Evolutionary conservation across 139 green algal species (phyloP), one percentile per base, ranked within the genome.

Genomic region (Pleodorina starrii): DNA sequence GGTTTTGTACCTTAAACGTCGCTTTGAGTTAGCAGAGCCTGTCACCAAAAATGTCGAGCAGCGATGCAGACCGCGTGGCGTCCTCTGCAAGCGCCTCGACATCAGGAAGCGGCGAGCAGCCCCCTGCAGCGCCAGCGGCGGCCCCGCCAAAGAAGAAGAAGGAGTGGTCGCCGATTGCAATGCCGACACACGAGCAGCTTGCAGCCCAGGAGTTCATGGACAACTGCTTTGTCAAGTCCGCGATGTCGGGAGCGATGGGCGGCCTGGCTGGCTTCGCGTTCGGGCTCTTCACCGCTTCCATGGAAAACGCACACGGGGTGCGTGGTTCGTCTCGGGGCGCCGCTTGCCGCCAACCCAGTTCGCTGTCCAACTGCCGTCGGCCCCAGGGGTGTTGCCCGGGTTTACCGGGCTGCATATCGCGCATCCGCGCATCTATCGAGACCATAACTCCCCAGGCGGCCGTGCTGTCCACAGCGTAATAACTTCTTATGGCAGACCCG

Each of bases 181-280:
- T 97, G 69, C 96, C 96, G 7, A 95, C 92, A 2, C 72, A 89
- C 6, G 94, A 98, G 51, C 74, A 96, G 66, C 93, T 97, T 36
- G 79, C 89, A 16, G 90, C 95, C 74, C 93, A 98, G 75, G 97
- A 99, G 42, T 92, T 97, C 23, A 98, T 99, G 95, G 98, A 99
- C 93, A 99, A 99, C 85, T 99, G 97, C 92, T 93, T 91, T 1
- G 90, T 97, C 17, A 95, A 96, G 35, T 96, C 95, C 19, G 94
- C 94, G 11, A 89, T 99, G 38, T 95, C 95, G 14, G 91, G 91
- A 0, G 96, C 95, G 0, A 89, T 89, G 84, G 97, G 97, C 10
- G 92, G 90, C 14, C 77, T 90, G 1, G 87, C 97, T 42, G 97
- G 97, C 10, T 83, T 97, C 9, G 92, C 96, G 21, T 99, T 99